Evolutionary conservation across 371 early-diverging fungal species (phyloP).

Genomic region (Mucor mucedo): DNA sequence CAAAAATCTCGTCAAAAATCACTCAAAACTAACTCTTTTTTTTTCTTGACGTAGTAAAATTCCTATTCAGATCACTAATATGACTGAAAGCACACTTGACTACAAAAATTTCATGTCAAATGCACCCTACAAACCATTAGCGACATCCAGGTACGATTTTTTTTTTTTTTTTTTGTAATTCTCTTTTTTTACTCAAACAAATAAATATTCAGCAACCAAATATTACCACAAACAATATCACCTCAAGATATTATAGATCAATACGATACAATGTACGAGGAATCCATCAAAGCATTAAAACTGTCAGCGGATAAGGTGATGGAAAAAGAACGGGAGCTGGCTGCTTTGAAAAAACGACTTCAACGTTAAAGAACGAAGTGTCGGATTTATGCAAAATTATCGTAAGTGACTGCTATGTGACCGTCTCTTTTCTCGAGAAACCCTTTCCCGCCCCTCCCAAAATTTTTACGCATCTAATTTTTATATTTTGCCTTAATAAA

Average conservation of each 20-base stretch:
- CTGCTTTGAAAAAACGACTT: not conserved
- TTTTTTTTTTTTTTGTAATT: not conserved
- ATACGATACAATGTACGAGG: constrained; percentile 17
- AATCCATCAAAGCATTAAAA: constrained; percentile 15
- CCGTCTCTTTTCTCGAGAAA: not conserved
- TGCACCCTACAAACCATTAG: constrained; percentile 11
- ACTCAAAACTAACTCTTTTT: not conserved
- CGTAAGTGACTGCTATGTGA: not conserved
- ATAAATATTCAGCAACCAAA: not conserved
- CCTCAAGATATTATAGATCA: constrained; percentile 17
- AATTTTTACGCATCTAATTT: not conserved
- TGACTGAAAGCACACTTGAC: constrained; percentile 22
- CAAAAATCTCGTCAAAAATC: not conserved
- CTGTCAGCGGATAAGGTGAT: constrained; percentile 5
- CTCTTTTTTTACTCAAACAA: not conserved
- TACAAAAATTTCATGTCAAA: constrained; percentile 29
- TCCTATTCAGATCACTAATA: constrained; percentile 22
- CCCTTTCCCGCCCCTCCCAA: not conserved
- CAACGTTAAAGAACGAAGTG: not conserved
- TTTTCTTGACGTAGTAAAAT: constrained; percentile 2
- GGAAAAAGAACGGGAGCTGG: constrained; percentile 11
- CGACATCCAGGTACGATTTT: constrained; percentile 10
- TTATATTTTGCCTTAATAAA: not conserved
- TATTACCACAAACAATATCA: not conserved
- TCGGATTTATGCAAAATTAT: not conserved